Evolutionary conservation across 169 alveolate species (phyloP).

Genomic region (Plasmodium blacklocki): DNA sequence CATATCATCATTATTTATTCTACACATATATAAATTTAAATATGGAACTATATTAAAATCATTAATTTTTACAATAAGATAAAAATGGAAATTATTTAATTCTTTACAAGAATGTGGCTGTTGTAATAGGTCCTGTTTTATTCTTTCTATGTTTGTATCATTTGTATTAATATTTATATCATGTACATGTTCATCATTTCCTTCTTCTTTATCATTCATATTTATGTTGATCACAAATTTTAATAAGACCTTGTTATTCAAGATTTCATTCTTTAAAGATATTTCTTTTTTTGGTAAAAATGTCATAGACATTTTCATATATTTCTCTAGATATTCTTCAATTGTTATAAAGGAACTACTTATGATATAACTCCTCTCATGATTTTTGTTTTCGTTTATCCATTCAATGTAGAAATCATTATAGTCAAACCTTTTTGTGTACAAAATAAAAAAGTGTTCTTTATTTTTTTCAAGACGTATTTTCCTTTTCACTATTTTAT

Average conservation of each 20-base stretch:
- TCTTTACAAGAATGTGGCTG: too few species aligned
- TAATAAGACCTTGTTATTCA: slow-evolving; percentile 37
- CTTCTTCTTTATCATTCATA: too few species aligned
- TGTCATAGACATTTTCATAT: slow-evolving; percentile 40
- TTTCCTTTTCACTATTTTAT: slow-evolving; percentile 18
- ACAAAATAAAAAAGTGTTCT: slow-evolving; percentile 65
- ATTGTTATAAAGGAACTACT: slow-evolving; percentile 19
- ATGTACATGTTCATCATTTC: too few species aligned
- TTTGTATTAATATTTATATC: too few species aligned
- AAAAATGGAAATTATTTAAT: slow-evolving; percentile 8
- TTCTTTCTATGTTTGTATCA: too few species aligned
- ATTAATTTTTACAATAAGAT: slow-evolving; percentile 35
- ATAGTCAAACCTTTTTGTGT: neutral
- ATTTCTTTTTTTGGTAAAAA: slow-evolving; percentile 14
- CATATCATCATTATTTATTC: slow-evolving; percentile 1
- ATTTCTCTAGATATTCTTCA: slow-evolving; percentile 65
- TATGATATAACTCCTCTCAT: neutral
- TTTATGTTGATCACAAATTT: slow-evolving; percentile 35
- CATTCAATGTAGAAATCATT: slow-evolving; percentile 56
- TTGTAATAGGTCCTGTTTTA: too few species aligned
- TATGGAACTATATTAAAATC: slow-evolving; percentile 33
- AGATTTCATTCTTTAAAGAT: slow-evolving; percentile 9
- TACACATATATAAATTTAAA: slow-evolving; percentile 31
- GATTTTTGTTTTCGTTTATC: slow-evolving; percentile 15
- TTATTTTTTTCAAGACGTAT: slow-evolving; percentile 23